Base-by-base conservation (phyloP, 768 basidiomycete genomes). In the Rhodosporidiobolus sp. region DNA sequence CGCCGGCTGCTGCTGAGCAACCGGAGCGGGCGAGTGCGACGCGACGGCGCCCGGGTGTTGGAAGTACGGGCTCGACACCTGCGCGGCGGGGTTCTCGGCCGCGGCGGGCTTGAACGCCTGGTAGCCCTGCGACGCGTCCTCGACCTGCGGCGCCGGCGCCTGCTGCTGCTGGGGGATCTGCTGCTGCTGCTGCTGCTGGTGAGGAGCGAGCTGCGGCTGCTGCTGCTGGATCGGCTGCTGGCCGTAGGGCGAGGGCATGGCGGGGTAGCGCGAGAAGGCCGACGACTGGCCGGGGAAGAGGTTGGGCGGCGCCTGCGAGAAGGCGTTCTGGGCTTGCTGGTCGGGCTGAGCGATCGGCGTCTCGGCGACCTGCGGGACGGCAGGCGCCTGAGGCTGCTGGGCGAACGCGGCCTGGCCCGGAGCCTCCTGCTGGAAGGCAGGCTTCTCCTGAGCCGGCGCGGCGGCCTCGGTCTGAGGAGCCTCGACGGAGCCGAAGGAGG, bases 1-100 rank as follows among this genome's bases (percentile, higher is more conserved):
- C 64, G 54, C 58, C 32, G 56, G 69, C 43, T 57, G 65, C 65
- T 76, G 76, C 45, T 55, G 55, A 26, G 65, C 63, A 17, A 54
- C 62, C 16, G 70, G 70, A 22, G 76, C 76, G 9, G 76, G 76
- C 49, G 73, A 74, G 73, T 74, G 72, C 35, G 64, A 63, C 32
- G 32, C 50, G n/a, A n/a, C n/a, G 50, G 70, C 59, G 26, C 48
- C 72, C 24, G 65, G 71, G 59, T 72, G 73, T 58, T 77, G 76
- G 71, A 70, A 75, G 71, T 77, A 77, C 3, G 70, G 70, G 34
- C 67, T 68, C 50, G 74, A 67, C 63, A 56, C 61, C 52, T 62
- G 52, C 30, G 64, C 35, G 55, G 45, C 56, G 17, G 63, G 63
- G 46, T 10, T 61, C 35, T 43, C 38, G 8, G 55, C 16, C 35